phyloP scores from a whole-genome alignment of 331 rosid species.

The Rhamnella rubrinervis region DNA sequence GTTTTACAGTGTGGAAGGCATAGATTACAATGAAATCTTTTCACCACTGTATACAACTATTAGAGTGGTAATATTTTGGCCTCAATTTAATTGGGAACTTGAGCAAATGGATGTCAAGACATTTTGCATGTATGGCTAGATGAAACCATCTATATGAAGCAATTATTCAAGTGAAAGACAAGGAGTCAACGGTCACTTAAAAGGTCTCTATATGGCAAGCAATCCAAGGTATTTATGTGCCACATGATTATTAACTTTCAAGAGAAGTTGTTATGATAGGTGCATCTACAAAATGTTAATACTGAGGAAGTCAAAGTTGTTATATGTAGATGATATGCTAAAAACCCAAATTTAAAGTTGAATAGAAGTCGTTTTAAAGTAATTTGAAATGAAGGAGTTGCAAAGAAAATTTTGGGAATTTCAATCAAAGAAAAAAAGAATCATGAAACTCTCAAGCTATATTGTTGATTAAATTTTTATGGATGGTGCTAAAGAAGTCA shows the following conservation, averaged over 20 bases:
- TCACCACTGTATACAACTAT: background rate
- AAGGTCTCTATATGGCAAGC: background rate
- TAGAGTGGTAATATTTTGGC: background rate
- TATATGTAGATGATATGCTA: background rate
- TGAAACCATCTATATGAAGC: background rate
- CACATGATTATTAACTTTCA: no score
- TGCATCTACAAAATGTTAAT: background rate
- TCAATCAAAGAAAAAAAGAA: no score
- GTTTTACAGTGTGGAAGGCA: background rate
- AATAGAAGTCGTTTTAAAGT: background rate
- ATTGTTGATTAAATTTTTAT: no score
- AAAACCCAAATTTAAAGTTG: no score
- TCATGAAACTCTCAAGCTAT: no score
- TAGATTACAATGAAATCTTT: no score
- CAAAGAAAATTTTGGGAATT: background rate
- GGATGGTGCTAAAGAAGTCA: no score
- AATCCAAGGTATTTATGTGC: no score
- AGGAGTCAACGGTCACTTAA: background rate
- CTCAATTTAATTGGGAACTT: background rate
- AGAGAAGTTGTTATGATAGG: no score
- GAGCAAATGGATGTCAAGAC: background rate
- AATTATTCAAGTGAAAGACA: background rate
- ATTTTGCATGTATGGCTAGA: background rate
- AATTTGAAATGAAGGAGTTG: background rate
- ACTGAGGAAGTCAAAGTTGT: background rate